Conservation (phyloP, 1,284 basidiomycete genomes). For the Agroathelia rolfsii region DNA sequence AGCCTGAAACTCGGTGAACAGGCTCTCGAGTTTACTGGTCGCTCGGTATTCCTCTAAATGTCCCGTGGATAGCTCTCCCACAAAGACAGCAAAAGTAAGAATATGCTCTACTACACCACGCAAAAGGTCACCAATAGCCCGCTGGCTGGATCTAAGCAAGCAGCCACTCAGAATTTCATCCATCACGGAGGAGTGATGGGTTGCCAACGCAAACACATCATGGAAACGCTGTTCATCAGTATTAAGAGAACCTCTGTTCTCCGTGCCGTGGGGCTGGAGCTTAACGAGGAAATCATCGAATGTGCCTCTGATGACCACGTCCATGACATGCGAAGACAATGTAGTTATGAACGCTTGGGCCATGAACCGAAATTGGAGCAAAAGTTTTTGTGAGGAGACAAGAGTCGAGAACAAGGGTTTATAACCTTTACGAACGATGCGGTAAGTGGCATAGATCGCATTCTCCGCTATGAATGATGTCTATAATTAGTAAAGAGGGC, state of each 20-base stretch:
- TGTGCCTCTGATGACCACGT: conserved; percentile 67
- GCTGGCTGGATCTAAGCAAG: conserved; percentile 65
- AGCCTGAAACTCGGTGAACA: conserved; percentile 44
- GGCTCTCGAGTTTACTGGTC: conserved; percentile 39
- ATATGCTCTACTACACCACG: conserved; percentile 57
- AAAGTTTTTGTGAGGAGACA: conserved; percentile 35
- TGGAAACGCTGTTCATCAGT: too few relatives aligned
- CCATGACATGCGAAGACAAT: conserved; percentile 64
- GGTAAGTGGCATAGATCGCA: conserved; percentile 57
- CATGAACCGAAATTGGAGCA: conserved; percentile 64
- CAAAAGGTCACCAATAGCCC: conserved; percentile 56
- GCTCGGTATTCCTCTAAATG: conserved; percentile 52
- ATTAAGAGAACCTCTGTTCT: too few relatives aligned
- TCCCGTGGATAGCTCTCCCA: conserved; percentile 49
- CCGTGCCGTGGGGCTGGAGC: conserved; percentile 11
- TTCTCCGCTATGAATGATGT: conserved; percentile 53
- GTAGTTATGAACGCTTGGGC: conserved; percentile 59
- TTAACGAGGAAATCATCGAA: conserved; percentile 57
- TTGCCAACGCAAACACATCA: conserved; percentile 68
- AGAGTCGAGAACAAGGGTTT: conserved; percentile 53
- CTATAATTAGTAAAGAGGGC: neutral
- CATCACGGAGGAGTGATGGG: conserved; percentile 59
- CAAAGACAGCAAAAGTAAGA: conserved; percentile 59
- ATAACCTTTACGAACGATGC: conserved; percentile 37
- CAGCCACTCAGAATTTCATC: conserved; percentile 74